phyloP scores from a whole-genome alignment of 2,329 filamentous ascomycete genomes.

The Microsporum audouinii region DNA sequence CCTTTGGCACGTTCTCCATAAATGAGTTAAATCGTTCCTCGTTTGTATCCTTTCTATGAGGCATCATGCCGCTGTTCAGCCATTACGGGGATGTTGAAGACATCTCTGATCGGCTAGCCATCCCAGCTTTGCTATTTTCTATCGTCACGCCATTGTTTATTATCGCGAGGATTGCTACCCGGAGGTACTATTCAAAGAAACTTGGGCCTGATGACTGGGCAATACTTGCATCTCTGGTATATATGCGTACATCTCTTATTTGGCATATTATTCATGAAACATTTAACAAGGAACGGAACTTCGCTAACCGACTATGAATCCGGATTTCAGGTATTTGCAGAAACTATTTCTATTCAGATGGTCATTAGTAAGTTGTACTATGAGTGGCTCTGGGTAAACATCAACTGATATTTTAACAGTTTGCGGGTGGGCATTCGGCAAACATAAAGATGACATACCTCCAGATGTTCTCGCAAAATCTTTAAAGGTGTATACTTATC shows the following conservation, averaged over 20 bases:
- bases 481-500: conserved; percentile 11
- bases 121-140: conserved; percentile 16
- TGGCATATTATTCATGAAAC: not conserved
- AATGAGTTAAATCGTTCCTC: not conserved
- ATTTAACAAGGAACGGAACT: not conserved
- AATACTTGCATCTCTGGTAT: not conserved
- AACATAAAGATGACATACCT: conserved; percentile 13
- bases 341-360: conserved; percentile 18
- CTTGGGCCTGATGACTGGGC: conserved; percentile 15
- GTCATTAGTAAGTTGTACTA: conserved; percentile 11
- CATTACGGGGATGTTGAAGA: conserved; percentile 18
- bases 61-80: conserved; percentile 16
- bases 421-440: conserved; percentile 17
- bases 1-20: not conserved
- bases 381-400: not conserved
- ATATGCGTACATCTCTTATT: not conserved
- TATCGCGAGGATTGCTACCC: conserved; percentile 13
- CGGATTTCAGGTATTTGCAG: conserved; percentile 14
- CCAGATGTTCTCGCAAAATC: conserved; percentile 9
- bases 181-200: conserved; percentile 12
- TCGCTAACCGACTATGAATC: not conserved
- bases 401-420: conserved; percentile 6
- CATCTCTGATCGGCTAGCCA: conserved; percentile 13
- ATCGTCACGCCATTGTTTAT: conserved; percentile 17
- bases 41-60: not conserved